Percentiles rank a stretch among this genome's conserved stretches.
Evolutionary conservation across 2,329 filamentous ascomycete species (phyloP).

Genomic region (Daldinia sp.): DNA sequence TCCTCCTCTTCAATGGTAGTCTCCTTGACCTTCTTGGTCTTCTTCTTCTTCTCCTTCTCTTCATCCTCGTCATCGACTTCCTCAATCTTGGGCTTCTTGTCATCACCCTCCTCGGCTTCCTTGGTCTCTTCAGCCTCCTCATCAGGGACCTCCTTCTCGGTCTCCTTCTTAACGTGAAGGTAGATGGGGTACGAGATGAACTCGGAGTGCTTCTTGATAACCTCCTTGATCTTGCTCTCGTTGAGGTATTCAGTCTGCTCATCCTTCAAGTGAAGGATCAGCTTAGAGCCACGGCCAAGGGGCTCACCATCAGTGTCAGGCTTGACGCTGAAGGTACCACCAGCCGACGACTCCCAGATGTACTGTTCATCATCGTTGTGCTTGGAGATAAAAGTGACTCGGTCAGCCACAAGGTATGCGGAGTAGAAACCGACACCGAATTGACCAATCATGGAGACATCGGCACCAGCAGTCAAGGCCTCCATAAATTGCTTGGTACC

Average conservation of each 20-base stretch:
- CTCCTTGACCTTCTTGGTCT: conserved; percentile 99
- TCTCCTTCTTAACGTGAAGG: conserved; percentile 99
- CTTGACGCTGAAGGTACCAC: conserved; percentile 94
- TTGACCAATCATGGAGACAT: conserved; percentile 99
- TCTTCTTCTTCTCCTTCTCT: conserved; percentile 89
- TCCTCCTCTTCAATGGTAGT: conserved; percentile 99
- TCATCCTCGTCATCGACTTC: conserved; percentile 90
- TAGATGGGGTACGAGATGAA: conserved; percentile 99
- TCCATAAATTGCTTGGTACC: conserved; percentile 99
- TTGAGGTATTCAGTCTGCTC: conserved; percentile 99
- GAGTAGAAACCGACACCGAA: conserved; percentile 99
- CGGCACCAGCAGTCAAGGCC: conserved; percentile 95
- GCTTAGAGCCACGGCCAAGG: conserved; percentile 95
- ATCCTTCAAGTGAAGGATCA: conserved; percentile 99
- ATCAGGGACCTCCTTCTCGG: conserved; percentile 97
- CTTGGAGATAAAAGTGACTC: conserved; percentile 95
- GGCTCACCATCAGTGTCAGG: conserved; percentile 91
- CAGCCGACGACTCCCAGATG: conserved; percentile 97
- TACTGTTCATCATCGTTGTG: conserved; percentile 99
- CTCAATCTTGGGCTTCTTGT: conserved; percentile 97
- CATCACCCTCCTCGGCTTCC: conserved; percentile 76
- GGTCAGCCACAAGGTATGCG: conserved; percentile 98
- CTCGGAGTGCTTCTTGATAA: conserved; percentile 99
- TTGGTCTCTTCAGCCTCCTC: conserved; percentile 85
- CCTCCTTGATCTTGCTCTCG: conserved; percentile 99